phyloP scores from a whole-genome alignment of 306 rosid species.

The apple (Malus domestica) region DNA sequence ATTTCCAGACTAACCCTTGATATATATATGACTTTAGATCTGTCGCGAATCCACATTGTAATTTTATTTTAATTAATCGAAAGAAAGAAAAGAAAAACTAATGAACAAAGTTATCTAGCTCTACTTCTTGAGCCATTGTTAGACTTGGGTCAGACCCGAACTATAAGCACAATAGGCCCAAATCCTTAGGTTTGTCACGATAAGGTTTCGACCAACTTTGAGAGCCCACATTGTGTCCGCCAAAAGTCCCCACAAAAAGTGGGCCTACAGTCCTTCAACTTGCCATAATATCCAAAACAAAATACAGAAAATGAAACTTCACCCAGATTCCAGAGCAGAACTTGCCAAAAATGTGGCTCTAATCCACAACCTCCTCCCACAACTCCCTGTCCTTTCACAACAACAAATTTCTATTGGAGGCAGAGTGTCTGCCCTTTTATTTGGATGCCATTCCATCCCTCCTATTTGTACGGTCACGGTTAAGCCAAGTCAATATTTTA shows the following conservation, averaged over 20 bases:
- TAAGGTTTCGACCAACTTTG: not conserved
- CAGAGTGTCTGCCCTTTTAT: too few relatives aligned
- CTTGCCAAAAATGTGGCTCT: not conserved
- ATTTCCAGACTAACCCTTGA: too few relatives aligned
- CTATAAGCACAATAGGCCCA: not conserved
- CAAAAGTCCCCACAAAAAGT: not conserved
- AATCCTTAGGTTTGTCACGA: not conserved
- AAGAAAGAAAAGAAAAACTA: not conserved
- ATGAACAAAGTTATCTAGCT: not conserved
- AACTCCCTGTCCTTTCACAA: constrained; percentile 10
- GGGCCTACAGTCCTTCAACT: not conserved
- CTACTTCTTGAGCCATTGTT: not conserved
- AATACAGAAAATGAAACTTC: not conserved
- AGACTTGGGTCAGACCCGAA: not conserved
- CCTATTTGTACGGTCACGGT: too few relatives aligned
- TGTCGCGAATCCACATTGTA: too few relatives aligned
- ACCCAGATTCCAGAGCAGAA: not conserved
- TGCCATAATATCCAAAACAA: not conserved
- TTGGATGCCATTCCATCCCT: too few relatives aligned
- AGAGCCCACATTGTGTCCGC: not conserved
- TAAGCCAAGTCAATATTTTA: too few relatives aligned
- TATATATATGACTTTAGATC: too few relatives aligned
- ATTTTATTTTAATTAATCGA: not conserved
- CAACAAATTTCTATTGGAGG: not conserved
- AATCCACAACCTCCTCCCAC: constrained; percentile 12